Percentiles rank a stretch among this genome's conserved stretches.
phyloP scores from a whole-genome alignment of 192 early-diverging fungal genomes.

The Coemansia sp. region DNA sequence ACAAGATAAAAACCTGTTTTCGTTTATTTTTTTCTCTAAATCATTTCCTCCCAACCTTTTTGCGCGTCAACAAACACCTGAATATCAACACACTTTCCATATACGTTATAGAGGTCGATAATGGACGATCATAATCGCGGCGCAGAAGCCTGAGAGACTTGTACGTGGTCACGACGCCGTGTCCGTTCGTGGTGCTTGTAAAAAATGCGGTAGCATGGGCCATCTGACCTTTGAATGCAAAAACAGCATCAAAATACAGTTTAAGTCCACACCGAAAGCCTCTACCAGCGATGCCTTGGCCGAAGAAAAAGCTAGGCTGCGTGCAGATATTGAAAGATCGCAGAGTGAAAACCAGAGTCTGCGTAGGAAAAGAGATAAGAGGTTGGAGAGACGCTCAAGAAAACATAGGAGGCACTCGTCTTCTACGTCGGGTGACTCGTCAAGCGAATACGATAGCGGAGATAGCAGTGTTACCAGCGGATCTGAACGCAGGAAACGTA shows the following conservation, averaged over 20 bases:
- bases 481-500: too few relatives aligned
- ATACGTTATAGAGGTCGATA: background rate
- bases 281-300: conserved; percentile 26
- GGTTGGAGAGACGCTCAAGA: background rate
- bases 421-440: background rate
- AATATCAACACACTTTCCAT: background rate
- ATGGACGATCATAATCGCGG: conserved; percentile 40
- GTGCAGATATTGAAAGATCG: conserved; percentile 32
- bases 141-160: conserved; percentile 48
- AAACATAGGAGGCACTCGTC: background rate
- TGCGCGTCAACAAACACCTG: background rate
- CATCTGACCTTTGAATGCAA: conserved; percentile 53
- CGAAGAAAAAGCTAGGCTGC: conserved; percentile 32
- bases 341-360: conserved; percentile 5
- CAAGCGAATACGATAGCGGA: background rate
- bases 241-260: conserved; percentile 38
- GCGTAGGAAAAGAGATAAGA: background rate
- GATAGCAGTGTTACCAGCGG: too few relatives aligned
- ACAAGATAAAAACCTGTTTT: too few relatives aligned
- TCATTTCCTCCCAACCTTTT: background rate
- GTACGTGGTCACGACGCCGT: conserved; percentile 23
- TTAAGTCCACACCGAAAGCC: conserved; percentile 9
- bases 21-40: background rate
- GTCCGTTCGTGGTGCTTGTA: conserved; percentile 38
- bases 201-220: conserved; percentile 48